phyloP scores from a whole-genome alignment of 768 basidiomycete genomes.

The Russula abietina region DNA sequence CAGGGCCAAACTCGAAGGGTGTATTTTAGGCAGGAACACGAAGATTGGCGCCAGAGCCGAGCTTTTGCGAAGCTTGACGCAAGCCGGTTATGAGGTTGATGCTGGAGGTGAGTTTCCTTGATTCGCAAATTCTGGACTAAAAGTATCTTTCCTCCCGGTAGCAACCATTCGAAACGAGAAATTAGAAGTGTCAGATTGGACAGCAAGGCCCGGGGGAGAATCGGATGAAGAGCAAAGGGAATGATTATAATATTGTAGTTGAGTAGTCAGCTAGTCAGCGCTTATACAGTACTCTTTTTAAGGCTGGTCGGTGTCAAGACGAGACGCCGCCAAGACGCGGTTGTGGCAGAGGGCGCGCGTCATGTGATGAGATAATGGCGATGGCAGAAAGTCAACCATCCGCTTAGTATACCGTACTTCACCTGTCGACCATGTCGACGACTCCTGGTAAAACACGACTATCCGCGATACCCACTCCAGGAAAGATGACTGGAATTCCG shows the following conservation, averaged over 20 bases:
- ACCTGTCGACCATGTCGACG: conserved; percentile 33
- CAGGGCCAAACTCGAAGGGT: conserved; percentile 73
- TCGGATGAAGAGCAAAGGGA: conserved; percentile 21
- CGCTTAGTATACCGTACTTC: not conserved
- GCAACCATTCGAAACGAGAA: conserved; percentile 53
- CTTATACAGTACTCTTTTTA: not conserved
- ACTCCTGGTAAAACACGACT: conserved; percentile 41
- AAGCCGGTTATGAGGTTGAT: conserved; percentile 70
- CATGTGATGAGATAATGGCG: conserved; percentile 18
- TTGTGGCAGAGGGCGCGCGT: conserved; percentile 17
- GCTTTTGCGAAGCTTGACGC: conserved; percentile 61
- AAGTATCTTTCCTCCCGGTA: conserved; percentile 26
- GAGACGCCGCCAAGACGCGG: too few species aligned
- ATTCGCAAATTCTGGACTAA: not conserved
- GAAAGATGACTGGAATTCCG: conserved; percentile 48
- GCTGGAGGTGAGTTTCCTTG: conserved; percentile 39
- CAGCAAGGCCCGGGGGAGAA: conserved; percentile 32
- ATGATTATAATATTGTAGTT: not conserved
- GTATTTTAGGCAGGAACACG: conserved; percentile 69
- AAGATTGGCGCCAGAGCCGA: conserved; percentile 67
- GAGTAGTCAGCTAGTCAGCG: not conserved
- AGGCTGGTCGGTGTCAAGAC: not conserved
- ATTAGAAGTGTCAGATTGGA: conserved; percentile 53
- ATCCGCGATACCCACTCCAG: conserved; percentile 45
- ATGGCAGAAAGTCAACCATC: not conserved